Evolutionary conservation across 805 yeast genomes (phyloP), one percentile per base, ranked within the genome.

Genomic region (Phaffomyces antillensis): DNA sequence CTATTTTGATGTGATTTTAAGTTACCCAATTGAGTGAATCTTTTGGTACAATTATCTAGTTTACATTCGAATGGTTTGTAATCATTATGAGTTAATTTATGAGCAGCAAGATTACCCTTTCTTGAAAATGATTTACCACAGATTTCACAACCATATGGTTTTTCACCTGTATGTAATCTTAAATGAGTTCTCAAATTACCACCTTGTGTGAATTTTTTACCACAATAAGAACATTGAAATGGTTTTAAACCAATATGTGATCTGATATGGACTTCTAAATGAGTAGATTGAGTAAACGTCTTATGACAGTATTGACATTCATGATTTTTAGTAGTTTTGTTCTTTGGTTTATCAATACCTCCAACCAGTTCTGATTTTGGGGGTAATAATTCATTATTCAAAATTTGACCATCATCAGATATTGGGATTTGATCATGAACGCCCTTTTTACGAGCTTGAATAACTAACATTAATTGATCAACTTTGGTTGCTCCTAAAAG

Each of bases 1-100:
- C 90, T 73, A 64, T 90, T 91, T 60, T 90, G 98, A 63, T 91
- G 98, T 1, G 95, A 86, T 64, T 91, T 90, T 70, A 90, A 73
- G 59, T 90, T 90, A 4, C 97, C 97, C 55, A 90, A 71, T 67
- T 90, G 98, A 1, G 96, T 86, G 58, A 90, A 90, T 5, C 83
- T 74, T 66, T 88, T 89, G 52, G 77, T 80, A 66, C 97, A 90
- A 47, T 75, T 72, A 62, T 88, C 96, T 48, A 90, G 71, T 55
- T 77, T 78, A 66, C 97, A 90, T 45, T 76, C 75, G 59, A 72
- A 86, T 7, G 96, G 96, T 56, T 85, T 81, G 45, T 77, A 68
- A 54, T 85, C 80, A 45, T 81, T 81, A 65, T 89, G 97, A 0
- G 95, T 88, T 47, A 86, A 67, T 61, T 73, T 70, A 64, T 90